Evolutionary conservation across 1,284 basidiomycete genomes (phyloP).

Genomic region (Malassezia cuniculi): DNA sequence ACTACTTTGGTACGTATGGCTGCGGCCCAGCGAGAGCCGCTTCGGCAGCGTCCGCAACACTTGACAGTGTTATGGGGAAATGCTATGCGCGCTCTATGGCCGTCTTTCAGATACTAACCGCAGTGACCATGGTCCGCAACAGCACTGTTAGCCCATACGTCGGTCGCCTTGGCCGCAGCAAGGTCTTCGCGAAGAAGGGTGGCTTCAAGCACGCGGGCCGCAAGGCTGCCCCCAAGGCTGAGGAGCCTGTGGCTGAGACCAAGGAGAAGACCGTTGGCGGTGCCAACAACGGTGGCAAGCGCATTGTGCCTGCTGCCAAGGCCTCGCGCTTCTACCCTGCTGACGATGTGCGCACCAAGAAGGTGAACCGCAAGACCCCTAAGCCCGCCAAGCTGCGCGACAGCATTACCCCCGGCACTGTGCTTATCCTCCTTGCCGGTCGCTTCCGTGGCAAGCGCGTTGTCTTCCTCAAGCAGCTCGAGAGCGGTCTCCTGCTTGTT

Average conservation of each 20-base stretch:
- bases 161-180: conserved; percentile 55
- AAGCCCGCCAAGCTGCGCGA: conserved; percentile 60
- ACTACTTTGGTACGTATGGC: conserved; percentile 11
- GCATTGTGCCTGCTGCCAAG: conserved; percentile 69
- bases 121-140: conserved; percentile 68
- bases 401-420: conserved; percentile 82
- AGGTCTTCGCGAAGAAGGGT: conserved; percentile 64
- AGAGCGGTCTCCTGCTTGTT: conserved; percentile 82
- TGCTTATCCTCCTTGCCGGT: conserved; percentile 92
- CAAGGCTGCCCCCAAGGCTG: conserved; percentile 53
- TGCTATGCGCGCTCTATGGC: too few species aligned
- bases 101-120: conserved; percentile 7
- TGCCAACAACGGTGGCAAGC: conserved; percentile 79
- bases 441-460: conserved; percentile 97
- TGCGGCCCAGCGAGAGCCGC: too few species aligned
- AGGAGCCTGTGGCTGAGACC: conserved; percentile 49
- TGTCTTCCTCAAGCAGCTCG: conserved; percentile 93
- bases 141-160: conserved; percentile 71
- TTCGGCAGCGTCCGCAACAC: too few species aligned
- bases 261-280: conserved; percentile 77
- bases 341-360: conserved; percentile 77
- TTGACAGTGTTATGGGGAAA: too few species aligned
- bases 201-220: conserved; percentile 62
- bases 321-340: conserved; percentile 92
- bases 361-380: conserved; percentile 77